Evolutionary conservation across 805 yeast genomes (phyloP), one percentile per base, ranked within the genome.

Genomic region (Kluyveromyces aestuarii): DNA sequence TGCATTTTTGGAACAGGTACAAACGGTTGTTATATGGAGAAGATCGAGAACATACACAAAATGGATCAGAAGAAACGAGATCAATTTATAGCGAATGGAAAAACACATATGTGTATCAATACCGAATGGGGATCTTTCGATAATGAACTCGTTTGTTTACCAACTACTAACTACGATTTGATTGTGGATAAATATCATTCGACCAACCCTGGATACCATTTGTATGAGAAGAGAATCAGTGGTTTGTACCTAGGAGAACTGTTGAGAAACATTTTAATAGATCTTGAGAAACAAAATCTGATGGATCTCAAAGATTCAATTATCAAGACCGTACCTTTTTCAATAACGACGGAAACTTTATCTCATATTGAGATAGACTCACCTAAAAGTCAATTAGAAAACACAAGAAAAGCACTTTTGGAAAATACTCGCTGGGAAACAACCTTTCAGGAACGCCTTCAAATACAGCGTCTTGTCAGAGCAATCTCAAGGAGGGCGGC

Each of bases 91-190:
- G 68, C 62, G 47, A 62, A 69, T 45, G 82, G 80, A 36, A 73
- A 75, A 46, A 72, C 74, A 2, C 80, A 82, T 53, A 90, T 90
- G 96, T 85, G 88, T 53, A 77, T 90, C 58, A 90, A 90, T 71
- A 90, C 96, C 42, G 99, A 93, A 69, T 93, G 98, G 96, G 98
- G 98, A 53, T 88, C 96, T 40, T 91, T 90, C 60, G 98, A 91
- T 68, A 91, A 91, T 62, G 82, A 79, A 19, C 73, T 89, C 52
- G 73, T 79, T 55, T 72, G 81, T 39, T 72, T 91, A 53, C 97
- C 97, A 51, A 76, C 72, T 44, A 86, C 96, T 4, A 77, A 79
- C 51, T 90, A 81, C 64, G 99, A 91, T 70, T 66, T 70, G 44
- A 72, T 69, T 27, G 80, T 91, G 55, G 95, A 91, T 64, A 64